A percentile compares a stretch with the other conserved stretches of the same genome.
Evolutionary conservation across 371 early-diverging fungal genomes (phyloP).

Genomic region (Mortierella polycephala): DNA sequence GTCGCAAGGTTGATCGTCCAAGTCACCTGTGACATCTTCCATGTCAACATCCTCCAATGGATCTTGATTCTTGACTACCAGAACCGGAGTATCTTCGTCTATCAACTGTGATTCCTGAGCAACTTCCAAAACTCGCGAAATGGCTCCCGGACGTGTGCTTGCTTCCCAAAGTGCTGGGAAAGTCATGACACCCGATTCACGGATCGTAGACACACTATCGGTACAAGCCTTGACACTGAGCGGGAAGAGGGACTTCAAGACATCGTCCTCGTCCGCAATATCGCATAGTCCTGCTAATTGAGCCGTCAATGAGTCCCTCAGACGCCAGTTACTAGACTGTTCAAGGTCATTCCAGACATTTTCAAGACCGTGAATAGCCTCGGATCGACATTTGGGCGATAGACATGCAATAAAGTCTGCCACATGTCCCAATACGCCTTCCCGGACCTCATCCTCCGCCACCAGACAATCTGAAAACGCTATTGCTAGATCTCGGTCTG

Average conservation of each 20-base stretch:
- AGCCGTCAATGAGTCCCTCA: constrained; percentile 65
- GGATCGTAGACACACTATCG: constrained; percentile 66
- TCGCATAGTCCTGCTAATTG: constrained; percentile 64
- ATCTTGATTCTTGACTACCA: background rate
- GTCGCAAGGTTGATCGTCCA: background rate
- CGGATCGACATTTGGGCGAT: constrained; percentile 62
- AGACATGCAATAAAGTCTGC: constrained; percentile 67
- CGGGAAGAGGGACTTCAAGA: constrained; percentile 64
- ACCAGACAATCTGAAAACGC: constrained; percentile 69
- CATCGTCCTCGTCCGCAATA: constrained; percentile 62
- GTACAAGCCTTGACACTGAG: constrained; percentile 65
- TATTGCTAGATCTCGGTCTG: constrained; percentile 67
- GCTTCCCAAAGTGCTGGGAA: constrained; percentile 57
- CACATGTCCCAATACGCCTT: constrained; percentile 69
- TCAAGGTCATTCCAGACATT: constrained; percentile 69
- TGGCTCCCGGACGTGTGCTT: constrained; percentile 26
- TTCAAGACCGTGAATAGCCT: constrained; percentile 62
- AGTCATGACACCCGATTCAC: constrained; percentile 65
- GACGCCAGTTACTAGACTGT: constrained; percentile 64
- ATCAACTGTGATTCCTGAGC: constrained; percentile 1
- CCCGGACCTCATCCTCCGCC: constrained; percentile 71
- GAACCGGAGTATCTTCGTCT: background rate
- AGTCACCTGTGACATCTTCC: constrained; percentile 29
- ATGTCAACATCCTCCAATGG: constrained; percentile 37
- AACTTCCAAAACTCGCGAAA: constrained; percentile 6